Percentiles rank a stretch among this genome's conserved stretches.
Conservation (phyloP, 1,139 yeast genomes). For the Lodderomyces orthopsilosis region DNA sequence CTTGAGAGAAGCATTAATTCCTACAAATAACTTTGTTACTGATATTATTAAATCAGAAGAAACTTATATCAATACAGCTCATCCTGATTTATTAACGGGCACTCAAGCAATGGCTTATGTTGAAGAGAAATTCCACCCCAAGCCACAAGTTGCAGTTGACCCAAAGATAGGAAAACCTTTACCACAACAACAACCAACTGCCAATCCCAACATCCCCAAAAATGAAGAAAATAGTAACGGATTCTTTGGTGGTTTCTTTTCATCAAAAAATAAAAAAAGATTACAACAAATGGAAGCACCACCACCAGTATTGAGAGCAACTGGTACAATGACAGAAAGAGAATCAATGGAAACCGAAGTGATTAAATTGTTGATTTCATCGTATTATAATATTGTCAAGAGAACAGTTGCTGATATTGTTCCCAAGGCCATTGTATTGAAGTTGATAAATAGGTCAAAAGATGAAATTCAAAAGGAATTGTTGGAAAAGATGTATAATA, state of each 20-base stretch:
- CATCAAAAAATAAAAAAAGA: constrained; percentile 89
- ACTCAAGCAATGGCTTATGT: constrained; percentile 95
- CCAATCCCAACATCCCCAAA: constrained; percentile 4
- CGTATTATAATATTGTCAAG: constrained; percentile 89
- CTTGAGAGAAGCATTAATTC: constrained; percentile 74
- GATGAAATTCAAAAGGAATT: constrained; percentile 87
- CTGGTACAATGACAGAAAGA: constrained; percentile 92
- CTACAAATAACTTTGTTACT: constrained; percentile 80
- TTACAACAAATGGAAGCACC: constrained; percentile 97
- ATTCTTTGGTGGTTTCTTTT: constrained; percentile 92
- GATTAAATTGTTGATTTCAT: constrained; percentile 83
- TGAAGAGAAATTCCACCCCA: constrained; percentile 85
- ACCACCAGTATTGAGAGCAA: constrained; percentile 90
- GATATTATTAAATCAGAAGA: constrained; percentile 86
- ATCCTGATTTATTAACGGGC: constrained; percentile 93
- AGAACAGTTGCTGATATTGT: constrained; percentile 90
- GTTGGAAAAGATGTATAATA: constrained; percentile 80
- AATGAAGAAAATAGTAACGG: constrained; percentile 53
- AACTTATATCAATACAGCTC: constrained; percentile 94
- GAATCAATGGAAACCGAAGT: constrained; percentile 97
- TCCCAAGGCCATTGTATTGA: constrained; percentile 94
- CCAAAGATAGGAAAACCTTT: constrained; percentile 90
- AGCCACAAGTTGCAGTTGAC: constrained; percentile 77
- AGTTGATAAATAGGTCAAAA: constrained; percentile 79
- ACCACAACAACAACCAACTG: constrained; percentile 34